Evolutionary conservation across 345 rosid genomes (phyloP), one percentile per base, ranked within the genome.

Genomic region (Toxicodendron radicans): DNA sequence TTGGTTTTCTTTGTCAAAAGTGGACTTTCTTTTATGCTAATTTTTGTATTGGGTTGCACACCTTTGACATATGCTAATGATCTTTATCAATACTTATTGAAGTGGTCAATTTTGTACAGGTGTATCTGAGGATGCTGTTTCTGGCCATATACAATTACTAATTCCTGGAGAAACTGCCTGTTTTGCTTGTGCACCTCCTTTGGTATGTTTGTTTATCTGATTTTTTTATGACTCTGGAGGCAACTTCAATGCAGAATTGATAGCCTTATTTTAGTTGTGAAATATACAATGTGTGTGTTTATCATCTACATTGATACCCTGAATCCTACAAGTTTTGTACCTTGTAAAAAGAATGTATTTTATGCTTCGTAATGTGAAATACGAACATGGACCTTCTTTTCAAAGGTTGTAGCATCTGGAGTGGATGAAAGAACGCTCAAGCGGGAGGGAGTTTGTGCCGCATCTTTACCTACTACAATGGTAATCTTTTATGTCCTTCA

Each of bases 51-150:
- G 5, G 9, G 20, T 1, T 60, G 30, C 10, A 14, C 58, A 21
- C 30, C 30, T 71, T 61, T 33, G 35, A 16, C 16, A 41, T 45
- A 0, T 41, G 24, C 38, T 18, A 59, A 71, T 71, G 57, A 4
- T 59, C 48, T 46, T 62, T 17, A 33, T 49, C 20, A 49, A 38
- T 16, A 8, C 63, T 76, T 52, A 54, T 43, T 58, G 16, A 52
- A 5, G 65, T 52, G 24, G 56, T 21, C 52, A 49, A 53, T 54
- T 74, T n/a, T 79, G 70, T 73, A 56, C 89, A 92, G 98, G 98
- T 86, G 99, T 92, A 63, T 95, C 98, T 53, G 99, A 95, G 84
- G 99, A 91, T 87, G 98, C 97, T 57, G 97, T 95, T 77, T 95
- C 99, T 58, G 98, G 97, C 78, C 98, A 92, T 79, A 92, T 95